Base-by-base conservation (phyloP, 176 grass and related monocot genomes). In the Eremochloa ophiuroides region DNA sequence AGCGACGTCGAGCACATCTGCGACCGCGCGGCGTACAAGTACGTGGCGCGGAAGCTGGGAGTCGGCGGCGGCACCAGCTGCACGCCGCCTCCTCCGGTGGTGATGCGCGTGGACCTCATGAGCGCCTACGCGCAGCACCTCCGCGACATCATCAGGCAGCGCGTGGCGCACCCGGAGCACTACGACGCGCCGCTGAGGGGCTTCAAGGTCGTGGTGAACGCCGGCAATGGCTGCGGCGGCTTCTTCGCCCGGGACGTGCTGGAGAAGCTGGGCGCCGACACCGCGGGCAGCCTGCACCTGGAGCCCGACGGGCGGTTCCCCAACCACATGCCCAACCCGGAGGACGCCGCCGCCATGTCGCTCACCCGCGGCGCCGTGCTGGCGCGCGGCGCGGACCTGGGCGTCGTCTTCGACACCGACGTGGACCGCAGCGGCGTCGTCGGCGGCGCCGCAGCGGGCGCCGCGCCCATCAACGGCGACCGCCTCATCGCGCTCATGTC, bases 341-440 rank as follows among this genome's bases (percentile, higher is more conserved):
- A 97, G 82, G 91, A 97, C 37, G 55, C 86, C 1, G 91, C 80
- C 2, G 91, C 94, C 71, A 97, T 97, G 91, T 51, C 88, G 2
- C 47, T 88, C 7, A 94, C 94, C 29, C 81, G 91, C 37, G 37
- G 46, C 16, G 82, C 91, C 18, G 91, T 97, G 17, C 87, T 97
- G 29, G 58, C 53, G 23, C 72, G 69, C 6, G 79, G 34, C 31
- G 94, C 94, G 0, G 86, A 97, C 87, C 94, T 94, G 35, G 91
- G 91, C 59, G 64, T 97, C 25, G 94, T 97, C 38, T 97, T 97
- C 69, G 91, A 97, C 85, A 97, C 94, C 13, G 91, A 97, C 79
- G 94, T 97, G 14, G 94, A 94, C 82, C 94, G 91, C 27, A 90
- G 94, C 58, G 94, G 94, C 37, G 89, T 97, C 6, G 94, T 97